Evolutionary conservation across 345 rosid species (phyloP).

Genomic region (Cardamine chenopodiifolia): DNA sequence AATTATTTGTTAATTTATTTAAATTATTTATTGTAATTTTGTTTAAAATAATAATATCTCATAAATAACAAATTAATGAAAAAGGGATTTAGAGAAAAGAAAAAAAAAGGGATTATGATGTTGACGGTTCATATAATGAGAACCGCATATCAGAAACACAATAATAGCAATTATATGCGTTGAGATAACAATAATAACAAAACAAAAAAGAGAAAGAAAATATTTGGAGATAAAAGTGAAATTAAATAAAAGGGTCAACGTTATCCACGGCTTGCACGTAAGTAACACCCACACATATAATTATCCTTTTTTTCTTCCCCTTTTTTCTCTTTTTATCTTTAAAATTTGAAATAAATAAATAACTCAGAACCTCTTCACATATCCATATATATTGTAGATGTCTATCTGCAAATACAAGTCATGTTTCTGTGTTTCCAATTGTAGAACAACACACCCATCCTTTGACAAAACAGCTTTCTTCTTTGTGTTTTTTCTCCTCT

Average conservation of each 20-base stretch:
- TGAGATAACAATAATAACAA: conserved; percentile 17
- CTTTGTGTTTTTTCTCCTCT: not conserved
- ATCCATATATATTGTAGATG: conserved; percentile 32
- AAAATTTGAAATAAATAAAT: conserved; percentile 6
- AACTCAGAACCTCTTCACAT: conserved; percentile 32
- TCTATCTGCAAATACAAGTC: conserved; percentile 27
- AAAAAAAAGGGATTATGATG: not conserved
- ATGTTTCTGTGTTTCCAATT: conserved; percentile 46
- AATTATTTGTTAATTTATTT: not conserved
- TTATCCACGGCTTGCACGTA: conserved; percentile 48
- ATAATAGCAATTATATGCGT: conserved; percentile 40
- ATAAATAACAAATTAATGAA: conserved; percentile 7
- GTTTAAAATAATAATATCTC: not conserved
- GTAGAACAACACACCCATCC: conserved; percentile 12
- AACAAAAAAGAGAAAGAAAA: not conserved
- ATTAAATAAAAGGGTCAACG: conserved; percentile 39
- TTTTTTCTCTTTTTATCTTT: not conserved
- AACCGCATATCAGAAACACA: conserved; percentile 32
- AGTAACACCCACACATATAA: conserved; percentile 43
- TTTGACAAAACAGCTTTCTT: conserved; percentile 16
- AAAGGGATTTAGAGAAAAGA: not conserved
- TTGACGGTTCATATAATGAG: conserved; percentile 27
- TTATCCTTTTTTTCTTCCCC: conserved; percentile 22
- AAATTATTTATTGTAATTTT: not conserved
- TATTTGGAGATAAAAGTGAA: conserved; percentile 26